Conservation (phyloP, 2,329 filamentous ascomycete species). For the Truncatella angustata region DNA sequence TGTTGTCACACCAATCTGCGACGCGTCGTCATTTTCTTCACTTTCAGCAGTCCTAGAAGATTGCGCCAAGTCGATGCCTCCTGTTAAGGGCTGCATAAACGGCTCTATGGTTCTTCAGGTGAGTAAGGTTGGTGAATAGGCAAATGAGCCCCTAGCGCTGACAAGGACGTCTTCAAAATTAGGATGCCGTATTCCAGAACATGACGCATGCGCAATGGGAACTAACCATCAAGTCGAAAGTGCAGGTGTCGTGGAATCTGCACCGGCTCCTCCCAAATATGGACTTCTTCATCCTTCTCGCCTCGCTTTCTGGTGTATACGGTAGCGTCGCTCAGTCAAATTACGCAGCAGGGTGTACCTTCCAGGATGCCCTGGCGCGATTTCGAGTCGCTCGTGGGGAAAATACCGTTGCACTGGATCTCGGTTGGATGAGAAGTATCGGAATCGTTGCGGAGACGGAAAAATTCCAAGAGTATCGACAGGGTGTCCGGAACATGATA, state of each 20-base stretch:
- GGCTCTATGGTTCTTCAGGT: conserved; percentile 21
- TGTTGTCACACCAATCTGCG: conserved; percentile 15
- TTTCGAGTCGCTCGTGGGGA: conserved; percentile 11
- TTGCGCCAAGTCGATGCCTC: conserved; percentile 13
- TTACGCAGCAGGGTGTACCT: conserved; percentile 30
- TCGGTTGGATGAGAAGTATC: conserved; percentile 11
- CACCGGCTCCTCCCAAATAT: conserved; percentile 23
- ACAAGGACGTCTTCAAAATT: neutral
- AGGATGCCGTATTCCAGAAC: conserved; percentile 12
- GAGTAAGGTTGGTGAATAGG: conserved; percentile 1
- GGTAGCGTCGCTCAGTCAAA: conserved; percentile 24
- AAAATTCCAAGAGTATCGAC: conserved; percentile 1
- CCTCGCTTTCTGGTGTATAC: conserved; percentile 19
- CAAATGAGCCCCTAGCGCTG: too few relatives aligned
- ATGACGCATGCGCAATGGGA: conserved; percentile 38
- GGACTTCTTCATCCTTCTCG: conserved; percentile 30
- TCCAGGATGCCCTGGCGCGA: conserved; percentile 21
- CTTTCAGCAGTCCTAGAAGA: conserved; percentile 4
- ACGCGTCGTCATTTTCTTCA: conserved; percentile 13
- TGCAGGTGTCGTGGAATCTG: conserved; percentile 42
- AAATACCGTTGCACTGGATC: conserved; percentile 5
- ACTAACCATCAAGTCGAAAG: conserved; percentile 35
- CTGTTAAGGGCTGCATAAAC: conserved; percentile 15
- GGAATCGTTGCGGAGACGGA: conserved; percentile 8
- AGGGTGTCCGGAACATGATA: conserved; percentile 13